phyloP scores from a whole-genome alignment of 2,329 filamentous ascomycete species.

The Metarhizium anisopliae region DNA sequence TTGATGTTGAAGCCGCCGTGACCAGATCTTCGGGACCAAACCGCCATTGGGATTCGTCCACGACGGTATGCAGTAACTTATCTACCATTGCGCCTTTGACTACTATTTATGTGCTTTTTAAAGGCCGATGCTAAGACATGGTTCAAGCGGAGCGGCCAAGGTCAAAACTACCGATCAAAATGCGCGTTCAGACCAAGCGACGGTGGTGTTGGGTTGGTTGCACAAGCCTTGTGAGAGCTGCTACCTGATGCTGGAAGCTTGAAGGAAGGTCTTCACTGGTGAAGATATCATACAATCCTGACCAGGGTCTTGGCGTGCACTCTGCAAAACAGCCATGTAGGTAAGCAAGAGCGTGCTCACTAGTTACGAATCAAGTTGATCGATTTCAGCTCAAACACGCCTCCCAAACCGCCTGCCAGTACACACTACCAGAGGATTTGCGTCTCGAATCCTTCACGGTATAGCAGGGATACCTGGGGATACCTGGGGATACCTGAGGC shows the following conservation, averaged over 20 bases:
- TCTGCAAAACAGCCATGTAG: background rate
- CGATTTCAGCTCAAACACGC: background rate
- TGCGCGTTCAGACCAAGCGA: too few relatives aligned
- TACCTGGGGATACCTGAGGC: background rate
- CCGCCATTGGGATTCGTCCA: constrained; percentile 8
- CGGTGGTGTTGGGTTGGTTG: too few relatives aligned
- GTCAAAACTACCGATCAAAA: too few relatives aligned
- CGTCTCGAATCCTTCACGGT: background rate
- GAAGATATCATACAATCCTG: too few relatives aligned
- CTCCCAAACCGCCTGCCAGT: background rate
- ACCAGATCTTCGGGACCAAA: constrained; percentile 22
- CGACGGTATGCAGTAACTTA: background rate
- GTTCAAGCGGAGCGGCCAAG: too few relatives aligned
- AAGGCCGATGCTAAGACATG: too few relatives aligned
- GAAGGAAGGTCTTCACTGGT: too few relatives aligned
- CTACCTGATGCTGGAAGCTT: too few relatives aligned
- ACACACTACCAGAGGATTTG: background rate
- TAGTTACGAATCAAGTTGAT: too few relatives aligned
- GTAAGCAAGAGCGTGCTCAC: background rate
- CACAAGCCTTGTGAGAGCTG: too few relatives aligned
- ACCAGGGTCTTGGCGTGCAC: background rate
- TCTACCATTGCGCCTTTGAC: background rate
- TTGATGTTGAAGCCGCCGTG: constrained; percentile 23
- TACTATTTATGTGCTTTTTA: background rate
- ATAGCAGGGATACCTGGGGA: background rate